phyloP scores from a whole-genome alignment of 257 asterid species.

The Nicotiana knightiana region DNA sequence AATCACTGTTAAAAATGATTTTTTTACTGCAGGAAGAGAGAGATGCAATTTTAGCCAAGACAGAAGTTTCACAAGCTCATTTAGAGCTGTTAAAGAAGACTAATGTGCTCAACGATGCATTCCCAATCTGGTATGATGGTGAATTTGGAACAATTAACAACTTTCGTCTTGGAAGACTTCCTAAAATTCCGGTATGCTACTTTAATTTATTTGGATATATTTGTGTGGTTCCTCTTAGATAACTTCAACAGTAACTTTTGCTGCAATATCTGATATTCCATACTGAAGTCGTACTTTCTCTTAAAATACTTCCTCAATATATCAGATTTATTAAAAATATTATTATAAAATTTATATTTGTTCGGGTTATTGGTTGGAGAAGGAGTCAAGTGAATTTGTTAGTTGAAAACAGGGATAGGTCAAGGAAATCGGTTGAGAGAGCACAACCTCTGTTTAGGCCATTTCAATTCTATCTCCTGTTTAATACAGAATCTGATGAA shows the following conservation, averaged over 20 bases:
- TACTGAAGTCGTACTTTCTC: background rate
- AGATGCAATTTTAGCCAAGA: constrained; percentile 84
- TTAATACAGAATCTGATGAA: background rate
- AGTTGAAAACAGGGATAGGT: background rate
- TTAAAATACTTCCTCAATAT: background rate
- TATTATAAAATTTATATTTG: background rate
- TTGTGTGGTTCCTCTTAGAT: background rate
- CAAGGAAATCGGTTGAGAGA: background rate
- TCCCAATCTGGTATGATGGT: constrained; percentile 90
- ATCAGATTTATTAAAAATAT: background rate
- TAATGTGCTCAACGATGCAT: constrained; percentile 91
- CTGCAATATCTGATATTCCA: background rate
- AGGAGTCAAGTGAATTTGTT: background rate
- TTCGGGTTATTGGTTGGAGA: background rate
- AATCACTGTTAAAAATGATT: background rate
- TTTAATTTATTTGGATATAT: background rate
- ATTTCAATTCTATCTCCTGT: background rate
- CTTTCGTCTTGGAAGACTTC: constrained; percentile 98
- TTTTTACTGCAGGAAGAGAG: constrained; percentile 70
- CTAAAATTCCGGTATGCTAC: constrained; percentile 67
- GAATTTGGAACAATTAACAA: constrained; percentile 96
- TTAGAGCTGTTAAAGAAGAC: constrained; percentile 76
- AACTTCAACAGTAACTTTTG: background rate
- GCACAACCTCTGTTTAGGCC: background rate
- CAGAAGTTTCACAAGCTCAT: constrained; percentile 98